Base-by-base conservation (phyloP, 2,329 filamentous ascomycete genomes). In the Fusarium sp. region DNA sequence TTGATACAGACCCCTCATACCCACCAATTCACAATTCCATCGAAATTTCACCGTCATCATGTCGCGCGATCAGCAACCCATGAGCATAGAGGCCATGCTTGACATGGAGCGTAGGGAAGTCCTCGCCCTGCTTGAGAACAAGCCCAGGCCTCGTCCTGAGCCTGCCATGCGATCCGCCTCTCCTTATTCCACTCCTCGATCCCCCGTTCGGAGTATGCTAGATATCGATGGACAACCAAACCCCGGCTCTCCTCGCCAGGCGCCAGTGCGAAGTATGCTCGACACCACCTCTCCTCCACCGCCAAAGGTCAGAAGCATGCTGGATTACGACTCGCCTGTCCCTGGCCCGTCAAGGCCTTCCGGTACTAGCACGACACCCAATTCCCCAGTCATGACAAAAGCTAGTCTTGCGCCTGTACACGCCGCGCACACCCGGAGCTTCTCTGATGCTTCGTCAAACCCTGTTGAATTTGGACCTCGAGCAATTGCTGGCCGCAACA, bases 81-180 rank as follows among this genome's bases (percentile, higher is more conserved):
- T 93, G 89, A 93, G 91, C 74, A 87, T 94, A 74, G 91, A 93
- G 79, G 87, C 90, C 47, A 87, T 89, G 68, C 83, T 94, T 66
- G 91, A 94, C 75, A 89, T 93, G 81, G 92, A 95, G 82, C 86
- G 91, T 64, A 83, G 85, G 65, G 91, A 93, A 79, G 89, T 94
- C 38, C 82, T 93, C 68, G 88, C 88, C 46, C 81, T 93, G 63
- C 82, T 93, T 40, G 89, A 91, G 76, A 85, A 84, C 43, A 81
- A 79, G 77, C 12, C 75, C 42, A 81, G 79, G 77, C 12, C 75
- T 76, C 49, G 54, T 20, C 54, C 53, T 32, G 50, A 73, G 36
- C 46, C 62, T 21, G 77, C 81, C 21, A 75, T 73, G 71, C 81
- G 84, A 68, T 83, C 84, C 40, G 79, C 82, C 20, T 86, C 89